phyloP scores from a whole-genome alignment of 345 rosid genomes.

The Raphanus raphanistrum region DNA sequence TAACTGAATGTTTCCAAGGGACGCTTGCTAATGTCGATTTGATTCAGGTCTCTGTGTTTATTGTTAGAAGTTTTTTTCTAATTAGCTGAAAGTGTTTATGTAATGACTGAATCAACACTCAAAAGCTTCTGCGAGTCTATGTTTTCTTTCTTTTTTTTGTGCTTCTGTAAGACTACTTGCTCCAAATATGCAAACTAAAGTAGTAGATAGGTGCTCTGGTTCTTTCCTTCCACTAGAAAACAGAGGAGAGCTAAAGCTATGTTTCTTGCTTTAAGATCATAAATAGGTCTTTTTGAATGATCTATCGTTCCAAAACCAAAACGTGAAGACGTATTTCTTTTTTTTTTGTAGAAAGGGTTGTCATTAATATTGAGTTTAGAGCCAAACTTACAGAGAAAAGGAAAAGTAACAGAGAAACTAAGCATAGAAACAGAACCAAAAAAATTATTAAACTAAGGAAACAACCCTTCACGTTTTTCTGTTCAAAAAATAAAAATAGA shows the following conservation, averaged over 20 bases:
- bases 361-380: no score
- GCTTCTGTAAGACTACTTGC: not conserved
- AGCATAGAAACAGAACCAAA: no score
- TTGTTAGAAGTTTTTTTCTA: not conserved
- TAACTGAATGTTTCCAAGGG: not conserved
- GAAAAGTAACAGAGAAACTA: no score
- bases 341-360: no score
- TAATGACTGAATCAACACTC: not conserved
- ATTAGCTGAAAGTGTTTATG: not conserved
- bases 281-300: not conserved
- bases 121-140: not conserved
- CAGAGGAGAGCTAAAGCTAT: not conserved
- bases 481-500: no score
- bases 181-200: not conserved
- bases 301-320: not conserved
- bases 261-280: not conserved
- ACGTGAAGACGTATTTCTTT: not conserved
- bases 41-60: not conserved
- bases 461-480: no score
- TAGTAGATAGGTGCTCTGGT: not conserved
- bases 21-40: not conserved
- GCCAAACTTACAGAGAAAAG: no score
- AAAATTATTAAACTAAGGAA: no score
- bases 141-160: no score
- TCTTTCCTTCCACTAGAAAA: not conserved